These are phyloP conservation scores for Omphalotus olearius DNA, from an alignment of 1,284 basidiomycete species.

Conservation along the genomic window DNA sequence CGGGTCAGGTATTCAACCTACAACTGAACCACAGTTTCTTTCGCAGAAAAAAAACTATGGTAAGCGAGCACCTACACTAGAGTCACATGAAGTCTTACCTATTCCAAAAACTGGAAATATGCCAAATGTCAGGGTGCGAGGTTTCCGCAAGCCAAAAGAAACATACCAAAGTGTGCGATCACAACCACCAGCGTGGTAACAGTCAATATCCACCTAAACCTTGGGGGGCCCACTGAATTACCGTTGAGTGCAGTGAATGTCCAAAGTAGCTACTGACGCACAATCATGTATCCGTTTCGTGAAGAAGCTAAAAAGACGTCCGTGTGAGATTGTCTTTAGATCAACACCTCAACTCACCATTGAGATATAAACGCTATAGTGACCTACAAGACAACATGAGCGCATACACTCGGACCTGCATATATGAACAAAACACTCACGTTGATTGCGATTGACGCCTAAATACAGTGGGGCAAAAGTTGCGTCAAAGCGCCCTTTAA, in stretches of 20 bases:
- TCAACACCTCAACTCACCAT: conserved; percentile 21
- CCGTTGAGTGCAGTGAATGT: too few relatives aligned
- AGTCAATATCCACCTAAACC: conserved; percentile 31
- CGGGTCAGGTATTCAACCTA: conserved; percentile 16
- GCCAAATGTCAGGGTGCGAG: neutral
- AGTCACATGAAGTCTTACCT: conserved; percentile 20
- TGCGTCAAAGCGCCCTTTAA: too few relatives aligned
- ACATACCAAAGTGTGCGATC: conserved; percentile 33
- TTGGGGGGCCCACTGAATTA: conserved; percentile 27
- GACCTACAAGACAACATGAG: neutral
- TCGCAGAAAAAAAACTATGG: neutral
- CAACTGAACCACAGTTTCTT: conserved; percentile 34
- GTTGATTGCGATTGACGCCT: conserved; percentile 2
- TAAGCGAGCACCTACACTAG: too few relatives aligned
- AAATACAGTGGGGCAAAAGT: neutral
- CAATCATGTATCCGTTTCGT: conserved; percentile 33
- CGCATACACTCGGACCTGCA: too few relatives aligned
- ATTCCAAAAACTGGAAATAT: conserved; percentile 32
- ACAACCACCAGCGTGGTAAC: conserved; percentile 22
- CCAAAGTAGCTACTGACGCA: conserved; percentile 18
- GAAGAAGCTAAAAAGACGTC: conserved; percentile 29
- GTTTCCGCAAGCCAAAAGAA: neutral
- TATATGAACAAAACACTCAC: neutral
- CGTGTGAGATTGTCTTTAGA: neutral
- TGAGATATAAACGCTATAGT: conserved; percentile 33